Base-by-base conservation (phyloP, 805 yeast genomes). In the Candida tibetensis region DNA sequence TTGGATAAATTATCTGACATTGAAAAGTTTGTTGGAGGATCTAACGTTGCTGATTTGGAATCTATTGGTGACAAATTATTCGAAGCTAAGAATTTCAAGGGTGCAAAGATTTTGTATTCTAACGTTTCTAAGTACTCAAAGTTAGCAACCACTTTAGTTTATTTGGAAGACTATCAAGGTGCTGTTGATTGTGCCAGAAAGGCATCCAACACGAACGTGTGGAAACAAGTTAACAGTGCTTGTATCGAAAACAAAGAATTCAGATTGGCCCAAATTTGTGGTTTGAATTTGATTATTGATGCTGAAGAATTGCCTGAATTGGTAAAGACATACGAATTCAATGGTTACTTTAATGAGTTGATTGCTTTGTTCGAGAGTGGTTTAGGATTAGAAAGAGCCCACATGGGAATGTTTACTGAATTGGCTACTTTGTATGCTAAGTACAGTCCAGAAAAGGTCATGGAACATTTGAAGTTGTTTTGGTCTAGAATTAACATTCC, bases 371-470 rank as follows among this genome's bases (percentile, higher is more conserved):
- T 93, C 55, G 99, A 93, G 66, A 91, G 89, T 53, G 98, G 98
- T 48, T 76, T 93, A 43, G 95, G 96, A 29, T 76, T 93, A 51
- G 99, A 93, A 72, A 85, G 99, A 63, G 99, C 99, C 27, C 99
- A 93, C 61, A 93, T 93, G 99, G 99, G 98, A 52, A 91, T 93
- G 97, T 93, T 93, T 63, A 93, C 99, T 8, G 97, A 90, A 66
- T 76, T 93, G 53, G 96, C 98, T 16, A 75, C 86, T 33, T 72
- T 93, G 51, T 93, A 91, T 70, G 77, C 95, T 48, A 91, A 90
- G 63, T 93, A 90, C 67, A 78, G 80, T 45, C 96, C 97, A 19
- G 85, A 81, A 36, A 84, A 81, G 66, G 85, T 95, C 39, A 85
- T 87, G 88, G 98, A 93, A 66, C 98, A 93, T 67, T 76, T 93